These are phyloP conservation scores for Tuber magnatum DNA, from an alignment of 495 filamentous ascomycete species.

Conservation along the genomic window DNA sequence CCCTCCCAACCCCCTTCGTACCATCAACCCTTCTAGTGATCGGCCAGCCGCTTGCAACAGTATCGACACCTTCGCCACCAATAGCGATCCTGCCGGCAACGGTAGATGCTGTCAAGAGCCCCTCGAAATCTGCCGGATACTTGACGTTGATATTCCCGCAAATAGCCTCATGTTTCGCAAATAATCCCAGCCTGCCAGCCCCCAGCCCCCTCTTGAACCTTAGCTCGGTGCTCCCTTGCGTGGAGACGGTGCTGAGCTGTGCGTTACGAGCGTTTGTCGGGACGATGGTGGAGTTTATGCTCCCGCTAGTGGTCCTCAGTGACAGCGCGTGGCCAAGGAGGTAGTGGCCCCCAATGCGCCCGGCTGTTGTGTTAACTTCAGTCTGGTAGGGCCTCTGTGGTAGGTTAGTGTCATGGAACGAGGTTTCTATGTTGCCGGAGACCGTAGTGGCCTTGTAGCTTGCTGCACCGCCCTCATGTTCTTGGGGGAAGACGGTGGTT, in stretches of 20 bases:
- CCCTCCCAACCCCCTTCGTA: slow-evolving; percentile 18
- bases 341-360: slow-evolving; percentile 15
- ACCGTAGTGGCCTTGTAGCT: slow-evolving; percentile 12
- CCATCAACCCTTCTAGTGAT: slow-evolving; percentile 16
- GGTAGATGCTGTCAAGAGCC: slow-evolving; percentile 12
- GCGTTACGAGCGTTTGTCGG: background rate
- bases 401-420: background rate
- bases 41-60: slow-evolving; percentile 14
- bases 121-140: slow-evolving; percentile 22
- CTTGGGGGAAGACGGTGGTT: slow-evolving; percentile 10
- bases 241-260: slow-evolving; percentile 6
- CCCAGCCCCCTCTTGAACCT: slow-evolving; percentile 12
- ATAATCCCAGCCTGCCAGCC: slow-evolving; percentile 6
- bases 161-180: slow-evolving; percentile 3
- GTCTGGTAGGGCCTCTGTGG: slow-evolving; percentile 13
- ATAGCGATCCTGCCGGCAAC: slow-evolving; percentile 16
- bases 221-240: slow-evolving; percentile 11
- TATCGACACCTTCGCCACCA: slow-evolving; percentile 4
- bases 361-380: slow-evolving; percentile 10
- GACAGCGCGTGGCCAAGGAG: slow-evolving; percentile 19
- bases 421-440: slow-evolving; percentile 13
- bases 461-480: background rate
- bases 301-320: slow-evolving; percentile 12
- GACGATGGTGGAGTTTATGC: background rate
- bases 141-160: slow-evolving; percentile 13